Evolutionary conservation across 1,284 basidiomycete species (phyloP).

Genomic region (Malassezia dermatis): DNA sequence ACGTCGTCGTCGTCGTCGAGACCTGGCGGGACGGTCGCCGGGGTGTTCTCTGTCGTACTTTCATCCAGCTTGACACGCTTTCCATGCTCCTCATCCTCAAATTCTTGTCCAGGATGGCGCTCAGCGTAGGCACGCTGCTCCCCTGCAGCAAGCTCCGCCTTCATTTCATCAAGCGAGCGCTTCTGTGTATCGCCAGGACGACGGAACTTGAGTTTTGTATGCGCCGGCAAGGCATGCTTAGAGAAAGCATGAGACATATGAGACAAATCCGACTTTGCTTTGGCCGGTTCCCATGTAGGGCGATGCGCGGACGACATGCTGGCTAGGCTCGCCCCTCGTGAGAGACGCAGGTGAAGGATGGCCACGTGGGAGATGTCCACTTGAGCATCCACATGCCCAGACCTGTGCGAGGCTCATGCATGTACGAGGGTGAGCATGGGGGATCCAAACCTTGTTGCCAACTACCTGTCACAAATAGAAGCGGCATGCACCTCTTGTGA

Average conservation of each 20-base stretch:
- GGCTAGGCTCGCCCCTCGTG: neutral
- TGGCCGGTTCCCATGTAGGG: constrained; percentile 41
- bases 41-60: constrained; percentile 14
- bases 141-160: constrained; percentile 27
- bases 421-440: neutral
- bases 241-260: constrained; percentile 23
- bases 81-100: constrained; percentile 13
- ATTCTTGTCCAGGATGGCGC: constrained; percentile 8
- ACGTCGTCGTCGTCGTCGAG: constrained; percentile 10
- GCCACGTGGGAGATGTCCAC: constrained; percentile 1
- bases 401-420: neutral
- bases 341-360: neutral
- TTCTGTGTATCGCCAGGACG: constrained; percentile 19
- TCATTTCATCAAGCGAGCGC: constrained; percentile 27
- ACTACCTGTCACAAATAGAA: neutral
- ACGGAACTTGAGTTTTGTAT: constrained; percentile 44
- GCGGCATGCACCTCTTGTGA: neutral
- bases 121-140: constrained; percentile 18
- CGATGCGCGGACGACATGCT: constrained; percentile 40
- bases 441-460: neutral
- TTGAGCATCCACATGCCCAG: neutral
- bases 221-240: constrained; percentile 23
- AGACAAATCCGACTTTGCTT: constrained; percentile 24
- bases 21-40: neutral
- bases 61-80: constrained; percentile 16